Base-by-base conservation (phyloP, 768 basidiomycete species). In the Pulveroboletus ravenelii region DNA sequence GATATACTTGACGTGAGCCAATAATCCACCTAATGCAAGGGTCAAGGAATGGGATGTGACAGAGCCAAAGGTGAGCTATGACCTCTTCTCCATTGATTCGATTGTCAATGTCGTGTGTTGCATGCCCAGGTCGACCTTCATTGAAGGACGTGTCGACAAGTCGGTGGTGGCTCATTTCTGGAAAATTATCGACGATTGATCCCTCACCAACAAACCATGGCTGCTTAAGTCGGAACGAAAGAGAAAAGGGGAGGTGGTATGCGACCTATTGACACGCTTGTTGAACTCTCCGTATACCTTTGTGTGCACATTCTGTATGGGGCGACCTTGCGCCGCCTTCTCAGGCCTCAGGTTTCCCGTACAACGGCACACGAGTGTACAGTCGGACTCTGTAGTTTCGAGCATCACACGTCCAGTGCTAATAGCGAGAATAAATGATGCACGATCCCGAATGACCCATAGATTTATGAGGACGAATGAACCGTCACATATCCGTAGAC, bases 11-110 rank as follows among this genome's bases (percentile, higher is more conserved):
- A 82, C 91, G n/a, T 93, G 93, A 89, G 79, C 87, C 39, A 93
- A 92, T 59, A 93, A 96, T 58, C 88, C 91, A 8, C 84, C 87
- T 18, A 95, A 96, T 55, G 67, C 81, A 0, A 90, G 87, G 56
- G 88, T 95, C 55, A 88, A 88, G 66, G 92, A 95, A 53, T 98
- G 96, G 96, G 97, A 97, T 58, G 95, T 99, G 15, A 89, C 89
- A 0, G 90, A 95, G 62, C 78, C 97, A 54, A 93, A 91, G 79
- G 94, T 89, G 55, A 15, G 3, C 10, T 3, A 10, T 10, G 20
- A 1, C 25, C 25, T 1, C 4, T 14, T 32, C 14, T 0, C 30
- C 3, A 15, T 32, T 20, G n/a, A 38, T 27, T 5, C 15, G 45
- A 13, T 12, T 12, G 10, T 4, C 6, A 4, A 25, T 9, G 36